Conservation (phyloP, 2,329 filamentous ascomycete species). For the Paracorniculantispora psalliotae region DNA sequence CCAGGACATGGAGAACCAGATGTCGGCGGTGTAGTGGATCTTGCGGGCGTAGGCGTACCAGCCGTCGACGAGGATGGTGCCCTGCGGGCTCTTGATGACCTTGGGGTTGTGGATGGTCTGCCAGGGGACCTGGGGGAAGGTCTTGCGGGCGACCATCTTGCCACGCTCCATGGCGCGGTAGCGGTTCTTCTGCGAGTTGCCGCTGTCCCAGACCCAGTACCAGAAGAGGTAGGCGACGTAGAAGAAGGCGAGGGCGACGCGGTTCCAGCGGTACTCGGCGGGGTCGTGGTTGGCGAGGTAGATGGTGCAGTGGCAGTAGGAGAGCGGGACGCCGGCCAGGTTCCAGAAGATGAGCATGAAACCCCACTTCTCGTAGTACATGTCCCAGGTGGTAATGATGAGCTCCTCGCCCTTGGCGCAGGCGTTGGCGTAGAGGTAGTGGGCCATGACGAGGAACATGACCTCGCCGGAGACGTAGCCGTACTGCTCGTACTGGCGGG, state of each 20-base stretch:
- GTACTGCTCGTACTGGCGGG: conserved; percentile 77
- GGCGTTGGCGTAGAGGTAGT: conserved; percentile 88
- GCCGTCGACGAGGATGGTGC: conserved; percentile 75
- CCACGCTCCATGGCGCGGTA: conserved; percentile 79
- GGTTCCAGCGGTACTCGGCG: conserved; percentile 71
- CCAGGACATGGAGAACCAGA: conserved; percentile 46
- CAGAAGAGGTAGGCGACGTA: conserved; percentile 71
- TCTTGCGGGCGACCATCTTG: conserved; percentile 62
- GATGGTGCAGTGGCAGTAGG: conserved; percentile 90
- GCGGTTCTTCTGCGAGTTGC: conserved; percentile 90
- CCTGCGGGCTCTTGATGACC: conserved; percentile 62
- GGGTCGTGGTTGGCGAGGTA: conserved; percentile 83
- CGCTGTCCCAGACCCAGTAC: conserved; percentile 91
- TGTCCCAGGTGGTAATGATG: conserved; percentile 88
- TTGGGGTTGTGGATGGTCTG: conserved; percentile 42
- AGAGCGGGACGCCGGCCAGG: conserved; percentile 82
- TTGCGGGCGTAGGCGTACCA: conserved; percentile 76
- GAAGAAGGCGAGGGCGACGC: conserved; percentile 58
- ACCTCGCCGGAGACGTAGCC: conserved; percentile 86
- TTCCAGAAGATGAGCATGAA: conserved; percentile 99
- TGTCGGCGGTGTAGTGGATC: conserved; percentile 46
- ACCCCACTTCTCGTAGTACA: conserved; percentile 96
- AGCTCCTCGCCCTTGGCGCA: conserved; percentile 90
- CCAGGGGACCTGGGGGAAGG: conserved; percentile 90
- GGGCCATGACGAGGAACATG: conserved; percentile 77